phyloP scores from a whole-genome alignment of 768 basidiomycete genomes.

The Clavaria fumosa region DNA sequence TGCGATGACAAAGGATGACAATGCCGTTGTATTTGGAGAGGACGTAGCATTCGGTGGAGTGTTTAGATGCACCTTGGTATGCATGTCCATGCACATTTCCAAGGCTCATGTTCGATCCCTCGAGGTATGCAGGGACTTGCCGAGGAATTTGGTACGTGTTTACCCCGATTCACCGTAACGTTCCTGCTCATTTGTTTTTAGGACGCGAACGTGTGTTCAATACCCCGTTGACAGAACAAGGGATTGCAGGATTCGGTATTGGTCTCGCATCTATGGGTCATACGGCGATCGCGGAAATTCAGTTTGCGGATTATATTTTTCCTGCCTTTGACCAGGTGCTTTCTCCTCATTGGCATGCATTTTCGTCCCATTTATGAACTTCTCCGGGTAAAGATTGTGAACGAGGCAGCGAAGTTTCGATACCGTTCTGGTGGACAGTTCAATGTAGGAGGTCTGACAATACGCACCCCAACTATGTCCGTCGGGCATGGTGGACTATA shows the following conservation, averaged over 20 bases:
- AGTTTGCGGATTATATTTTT: slow-evolving; percentile 83
- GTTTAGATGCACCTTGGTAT: slow-evolving; percentile 83
- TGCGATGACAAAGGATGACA: slow-evolving; percentile 72
- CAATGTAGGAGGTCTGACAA: slow-evolving; percentile 69
- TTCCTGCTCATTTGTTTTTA: slow-evolving; percentile 16
- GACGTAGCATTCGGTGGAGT: slow-evolving; percentile 92
- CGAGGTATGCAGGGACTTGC: slow-evolving; percentile 52
- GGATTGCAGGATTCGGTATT: slow-evolving; percentile 89
- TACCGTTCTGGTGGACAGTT: slow-evolving; percentile 80
- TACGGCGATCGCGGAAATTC: slow-evolving; percentile 88
- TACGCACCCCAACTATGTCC: slow-evolving; percentile 79
- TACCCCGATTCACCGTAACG: not conserved
- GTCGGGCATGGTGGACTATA: slow-evolving; percentile 90
- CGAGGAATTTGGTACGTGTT: slow-evolving; percentile 71
- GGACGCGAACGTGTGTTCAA: slow-evolving; percentile 91
- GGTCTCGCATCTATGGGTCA: slow-evolving; percentile 88
- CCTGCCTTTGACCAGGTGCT: slow-evolving; percentile 87
- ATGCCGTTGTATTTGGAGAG: slow-evolving; percentile 79
- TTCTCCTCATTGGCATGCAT: not conserved
- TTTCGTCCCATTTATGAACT: slow-evolving; percentile 1
- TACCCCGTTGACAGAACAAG: slow-evolving; percentile 84
- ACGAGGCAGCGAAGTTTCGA: slow-evolving; percentile 87
- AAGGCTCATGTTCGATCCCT: slow-evolving; percentile 1
- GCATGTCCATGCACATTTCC: slow-evolving; percentile 12
- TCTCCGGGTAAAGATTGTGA: slow-evolving; percentile 50